Percentiles rank a stretch among this genome's conserved stretches.
These are phyloP conservation scores for Pyrenophora seminiperda DNA, from an alignment of 2,329 filamentous ascomycete species.

Conservation along the genomic window DNA sequence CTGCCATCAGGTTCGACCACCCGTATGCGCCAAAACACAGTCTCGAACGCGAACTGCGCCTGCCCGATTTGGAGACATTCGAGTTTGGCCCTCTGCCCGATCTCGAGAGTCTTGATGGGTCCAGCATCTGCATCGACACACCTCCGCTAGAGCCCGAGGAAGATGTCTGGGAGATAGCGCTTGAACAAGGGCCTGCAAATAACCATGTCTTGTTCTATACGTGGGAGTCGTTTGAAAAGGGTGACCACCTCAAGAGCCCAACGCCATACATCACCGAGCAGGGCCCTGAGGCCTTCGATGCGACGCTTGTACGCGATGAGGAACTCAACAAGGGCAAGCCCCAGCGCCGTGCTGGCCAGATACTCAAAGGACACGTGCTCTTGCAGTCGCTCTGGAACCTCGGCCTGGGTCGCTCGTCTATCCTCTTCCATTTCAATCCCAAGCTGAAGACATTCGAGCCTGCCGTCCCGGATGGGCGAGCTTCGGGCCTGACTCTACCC, in stretches of 20 bases:
- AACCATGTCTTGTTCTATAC: constrained; percentile 58
- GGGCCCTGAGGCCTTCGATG: constrained; percentile 69
- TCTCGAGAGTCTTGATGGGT: constrained; percentile 41
- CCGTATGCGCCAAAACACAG: constrained; percentile 47
- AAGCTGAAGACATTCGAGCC: constrained; percentile 59
- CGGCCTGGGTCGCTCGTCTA: constrained; percentile 71
- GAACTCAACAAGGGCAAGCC: constrained; percentile 49
- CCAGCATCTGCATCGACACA: constrained; percentile 33
- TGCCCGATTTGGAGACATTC: constrained; percentile 49
- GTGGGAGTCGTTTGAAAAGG: constrained; percentile 69
- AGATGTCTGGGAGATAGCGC: constrained; percentile 49
- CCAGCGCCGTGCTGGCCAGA: constrained; percentile 46
- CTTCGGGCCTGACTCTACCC: constrained; percentile 58
- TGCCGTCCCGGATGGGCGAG: constrained; percentile 51
- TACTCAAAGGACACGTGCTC: constrained; percentile 47
- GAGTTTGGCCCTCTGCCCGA: constrained; percentile 48
- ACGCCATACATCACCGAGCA: constrained; percentile 71
- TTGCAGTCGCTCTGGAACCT: constrained; percentile 66
- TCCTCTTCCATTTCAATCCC: constrained; percentile 69
- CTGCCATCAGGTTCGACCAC: constrained; percentile 45
- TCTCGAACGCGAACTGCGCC: constrained; percentile 42
- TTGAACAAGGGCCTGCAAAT: constrained; percentile 38
- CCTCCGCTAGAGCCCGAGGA: constrained; percentile 35
- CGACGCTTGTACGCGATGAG: constrained; percentile 55
- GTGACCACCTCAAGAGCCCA: constrained; percentile 46